Evolutionary conservation across 2,329 filamentous ascomycete species (phyloP), one percentile per base, ranked within the genome.

Genomic region (Penicillium glabrum): DNA sequence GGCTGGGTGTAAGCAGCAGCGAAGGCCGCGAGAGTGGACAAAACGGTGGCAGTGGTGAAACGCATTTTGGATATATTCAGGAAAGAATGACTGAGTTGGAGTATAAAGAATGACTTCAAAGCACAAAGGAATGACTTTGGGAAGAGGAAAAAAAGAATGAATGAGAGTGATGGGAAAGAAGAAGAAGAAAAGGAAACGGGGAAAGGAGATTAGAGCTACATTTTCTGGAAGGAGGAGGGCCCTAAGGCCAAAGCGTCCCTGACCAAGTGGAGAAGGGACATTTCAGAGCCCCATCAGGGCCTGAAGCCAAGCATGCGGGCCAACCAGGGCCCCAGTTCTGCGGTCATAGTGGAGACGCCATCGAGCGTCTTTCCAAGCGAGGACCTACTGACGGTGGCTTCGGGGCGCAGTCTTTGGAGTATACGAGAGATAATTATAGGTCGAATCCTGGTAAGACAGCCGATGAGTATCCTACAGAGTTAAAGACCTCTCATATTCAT

Each of bases 21-120:
- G 49, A 75, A 56, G 63, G 75, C 74, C 60, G 67, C 69, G 51
- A 79, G 67, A 67, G 73, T 69, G 41, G 75, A 69, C 61, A 75
- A 50, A 58, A 75, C 51, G 59, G 71, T 62, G 48, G 70, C 61
- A 46, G 68, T 63, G 63, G 72, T 66, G 69, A 78, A 74, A 69
- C 72, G 72, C 74, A 77, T 77, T 57, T 63, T 75, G 62, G 5
- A 16, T 16, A 58, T 45, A 41, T 53, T 53, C 53, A 43, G 54
- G 27, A 68, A 67, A 62, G 70, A 69, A 51, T 66, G 67, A 71
- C 64, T 64, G 49, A 43, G 62, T 61, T 63, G 63, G 54, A 46
- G 26, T 33, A 21, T 39, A 49, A 58, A 58, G 59, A 57, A 56
- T 44, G 50, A 51, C 54, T 57, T 52, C 29, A 48, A 53, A 46